Base-by-base conservation (phyloP, 2,329 filamentous ascomycete species). In the Ceratocystis eucalypticola region DNA sequence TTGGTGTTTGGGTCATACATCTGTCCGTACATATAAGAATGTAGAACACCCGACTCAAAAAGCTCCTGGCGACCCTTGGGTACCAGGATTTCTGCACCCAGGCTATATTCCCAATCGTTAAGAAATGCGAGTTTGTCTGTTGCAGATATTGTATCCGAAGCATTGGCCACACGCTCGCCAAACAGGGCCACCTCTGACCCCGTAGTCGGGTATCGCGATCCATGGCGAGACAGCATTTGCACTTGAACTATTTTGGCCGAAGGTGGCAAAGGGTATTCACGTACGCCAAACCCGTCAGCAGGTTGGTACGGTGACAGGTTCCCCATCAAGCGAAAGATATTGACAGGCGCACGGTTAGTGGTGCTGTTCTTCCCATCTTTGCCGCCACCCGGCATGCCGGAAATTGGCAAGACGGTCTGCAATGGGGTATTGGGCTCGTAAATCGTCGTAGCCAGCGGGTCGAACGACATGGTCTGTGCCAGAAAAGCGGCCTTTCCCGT, bases 1-100 rank as follows among this genome's bases (percentile, higher is more conserved):
- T 89, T 91, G 74, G 80, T 86, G 66, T 83, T 81, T 4, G 88
- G 84, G 70, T 90, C 87, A 71, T 89, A 90, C 25, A 91, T 76
- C 68, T 83, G 80, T 5, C 82, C 84, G 71, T 90, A 90, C 76
- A 86, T 84, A 74, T 90, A 91, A 70, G 85, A 85, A 72, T 90
- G 87, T 61, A 88, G 73, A 1, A 88, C 80, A 1, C 79, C 80
- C 62, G 84, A 88, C 48, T 89, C 82, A 70, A 87, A 90, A 1
- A 89, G 76, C 74, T 92, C 87, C 72, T 89, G 83, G 62, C 88
- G 84, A 5, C 88, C 88, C 68, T 85, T 82, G 0, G 88, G 85
- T 0, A 89, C 86, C 1, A 92, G 78, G 57, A 91, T 88, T 71
- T 91, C 86, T 10, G 80, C 77, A 7, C 88, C 88, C 3, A 92